Base-by-base conservation (phyloP, 2,329 filamentous ascomycete species). In the Mollisiaceae sp. region DNA sequence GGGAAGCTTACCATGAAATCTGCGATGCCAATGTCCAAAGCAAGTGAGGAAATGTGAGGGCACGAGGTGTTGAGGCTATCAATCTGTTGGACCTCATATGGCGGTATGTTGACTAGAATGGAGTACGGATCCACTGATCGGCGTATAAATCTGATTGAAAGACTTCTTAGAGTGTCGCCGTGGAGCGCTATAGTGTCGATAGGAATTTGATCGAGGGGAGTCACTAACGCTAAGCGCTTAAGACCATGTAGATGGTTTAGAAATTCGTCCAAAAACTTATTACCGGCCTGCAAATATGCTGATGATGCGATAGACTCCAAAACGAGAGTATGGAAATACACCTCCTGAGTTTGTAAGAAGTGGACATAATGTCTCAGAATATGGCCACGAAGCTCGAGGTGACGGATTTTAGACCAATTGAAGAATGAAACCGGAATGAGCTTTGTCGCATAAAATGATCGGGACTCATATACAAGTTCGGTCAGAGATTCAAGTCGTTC, bases 391-490 rank as follows among this genome's bases (percentile, higher is more conserved):
- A 63, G 15, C 27, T 56, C 24, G 4, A 63, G 52, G 36, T 58
- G 47, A 9, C 45, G 62, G 45, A 60, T 60, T 27, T 60, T 64
- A 8, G 32, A 20, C 62, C 57, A 64, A 24, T 60, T 60, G 57
- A 64, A 64, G 47, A 64, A 64, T 36, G 62, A 64, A 14, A 35
- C 27, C 22, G 62, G 62, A 36, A 64, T 60, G 32, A 59, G n/a
- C 20, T 36, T 18, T 2, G 18, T 32, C 8, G 14, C 22, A 24
- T n/a, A 15, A 20, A 14, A 35, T 9, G 35, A 12, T n/a, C 57
- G 20, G 15, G 35, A 20, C 20, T 64, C 62, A 27, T 64, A 64
- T 3, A 64, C 52, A 14, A 64, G n/a, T 36, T 59, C 50, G 36
- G 20, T 56, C n/a, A 64, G 20, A 4, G 38, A 39, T 32, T n/a